These are phyloP conservation scores for Leptodermis oblonga DNA, from an alignment of 257 asterid genomes.

Conservation along the genomic window DNA sequence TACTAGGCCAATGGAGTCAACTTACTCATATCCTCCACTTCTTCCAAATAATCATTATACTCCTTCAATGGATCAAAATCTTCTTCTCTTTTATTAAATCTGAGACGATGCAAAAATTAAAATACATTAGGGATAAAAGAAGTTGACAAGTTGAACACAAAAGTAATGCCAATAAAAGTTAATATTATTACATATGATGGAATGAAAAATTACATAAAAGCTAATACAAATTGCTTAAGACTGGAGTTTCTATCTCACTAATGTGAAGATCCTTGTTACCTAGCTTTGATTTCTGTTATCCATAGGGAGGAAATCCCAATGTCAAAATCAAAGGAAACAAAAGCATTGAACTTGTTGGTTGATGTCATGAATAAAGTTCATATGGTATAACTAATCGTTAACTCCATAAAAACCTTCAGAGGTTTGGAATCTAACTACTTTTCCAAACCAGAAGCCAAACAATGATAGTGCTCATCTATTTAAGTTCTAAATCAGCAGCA, in stretches of 20 bases:
- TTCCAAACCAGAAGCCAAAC: not conserved
- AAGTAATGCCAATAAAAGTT: not conserved
- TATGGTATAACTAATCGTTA: no score
- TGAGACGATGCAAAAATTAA: constrained; percentile 25
- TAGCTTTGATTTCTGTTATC: not conserved
- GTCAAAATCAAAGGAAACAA: not conserved
- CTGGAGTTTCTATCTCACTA: not conserved
- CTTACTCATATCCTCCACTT: constrained; percentile 98
- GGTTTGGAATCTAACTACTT: not conserved
- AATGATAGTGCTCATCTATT: not conserved
- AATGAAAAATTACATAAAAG: not conserved
- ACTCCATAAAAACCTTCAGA: no score
- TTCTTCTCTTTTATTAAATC: constrained; percentile 83
- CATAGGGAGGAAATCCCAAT: not conserved
- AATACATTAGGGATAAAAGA: not conserved
- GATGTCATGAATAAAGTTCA: not conserved
- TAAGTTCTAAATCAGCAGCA: not conserved
- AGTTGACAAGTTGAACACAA: not conserved
- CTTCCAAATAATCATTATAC: constrained; percentile 90
- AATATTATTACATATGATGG: not conserved
- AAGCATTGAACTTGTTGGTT: not conserved
- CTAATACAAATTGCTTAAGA: not conserved
- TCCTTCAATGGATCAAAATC: constrained; percentile 75
- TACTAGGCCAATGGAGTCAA: constrained; percentile 12
- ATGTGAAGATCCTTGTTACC: not conserved